Conservation (phyloP, 306 rosid species). For the Prunus armeniaca region DNA sequence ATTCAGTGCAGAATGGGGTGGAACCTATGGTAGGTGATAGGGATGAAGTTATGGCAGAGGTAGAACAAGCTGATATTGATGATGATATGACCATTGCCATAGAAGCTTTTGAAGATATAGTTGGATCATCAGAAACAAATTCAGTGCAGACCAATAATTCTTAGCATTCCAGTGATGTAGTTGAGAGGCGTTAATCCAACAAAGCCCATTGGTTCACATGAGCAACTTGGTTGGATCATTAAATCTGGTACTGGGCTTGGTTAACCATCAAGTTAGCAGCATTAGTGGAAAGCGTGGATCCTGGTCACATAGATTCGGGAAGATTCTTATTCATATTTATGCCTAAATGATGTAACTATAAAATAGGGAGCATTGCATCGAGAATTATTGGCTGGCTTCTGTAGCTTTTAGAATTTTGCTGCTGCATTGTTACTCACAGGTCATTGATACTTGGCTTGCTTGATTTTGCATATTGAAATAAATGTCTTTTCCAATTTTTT, state of each 20-base stretch:
- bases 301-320: background rate
- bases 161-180: constrained; percentile 17
- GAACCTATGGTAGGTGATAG: constrained; percentile 51
- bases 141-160: constrained; percentile 43
- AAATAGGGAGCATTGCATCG: background rate
- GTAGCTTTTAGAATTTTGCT: background rate
- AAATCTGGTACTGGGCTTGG: constrained; percentile 18
- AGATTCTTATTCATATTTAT: background rate
- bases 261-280: constrained; percentile 8
- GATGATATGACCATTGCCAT: constrained; percentile 76
- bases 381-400: background rate
- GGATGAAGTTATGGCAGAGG: constrained; percentile 78
- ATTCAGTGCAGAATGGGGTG: constrained; percentile 53
- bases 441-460: too few relatives aligned
- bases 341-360: background rate
- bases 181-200: constrained; percentile 7
- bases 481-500: too few relatives aligned
- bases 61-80: constrained; percentile 45
- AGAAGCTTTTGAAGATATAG: constrained; percentile 54
- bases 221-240: constrained; percentile 10
- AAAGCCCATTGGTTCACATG: constrained; percentile 11
- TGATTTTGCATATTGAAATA: too few relatives aligned
- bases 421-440: background rate
- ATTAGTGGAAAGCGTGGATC: background rate
- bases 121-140: constrained; percentile 57